Evolutionary conservation across 2,329 filamentous ascomycete species (phyloP).

Genomic region (Colletotrichum sp.): DNA sequence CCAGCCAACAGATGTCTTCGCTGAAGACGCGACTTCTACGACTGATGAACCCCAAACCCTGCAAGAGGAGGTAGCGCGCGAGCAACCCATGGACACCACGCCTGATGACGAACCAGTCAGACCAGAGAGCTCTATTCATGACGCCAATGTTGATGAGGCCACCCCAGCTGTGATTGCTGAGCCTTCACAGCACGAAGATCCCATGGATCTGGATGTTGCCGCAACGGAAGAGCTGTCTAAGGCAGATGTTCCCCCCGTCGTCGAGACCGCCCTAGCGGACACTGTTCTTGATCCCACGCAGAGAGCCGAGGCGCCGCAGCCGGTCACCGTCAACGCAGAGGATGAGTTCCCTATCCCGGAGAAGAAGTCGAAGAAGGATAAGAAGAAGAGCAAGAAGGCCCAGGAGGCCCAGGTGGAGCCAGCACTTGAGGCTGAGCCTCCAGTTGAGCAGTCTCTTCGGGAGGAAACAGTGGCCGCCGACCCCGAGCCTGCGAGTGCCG

Average conservation of each 20-base stretch:
- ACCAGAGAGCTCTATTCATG: background rate
- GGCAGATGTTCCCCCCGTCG: background rate
- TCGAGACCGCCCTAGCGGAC: background rate
- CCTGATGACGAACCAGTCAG: background rate
- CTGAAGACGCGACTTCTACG: background rate
- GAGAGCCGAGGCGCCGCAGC: background rate
- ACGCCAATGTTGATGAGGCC: background rate
- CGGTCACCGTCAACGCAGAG: background rate
- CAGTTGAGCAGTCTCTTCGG: background rate
- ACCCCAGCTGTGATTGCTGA: background rate
- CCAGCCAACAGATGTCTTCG: background rate
- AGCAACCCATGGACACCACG: background rate
- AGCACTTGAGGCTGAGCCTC: background rate
- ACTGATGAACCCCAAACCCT: background rate
- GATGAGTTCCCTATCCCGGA: background rate
- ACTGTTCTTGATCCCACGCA: background rate
- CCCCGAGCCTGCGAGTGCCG: background rate
- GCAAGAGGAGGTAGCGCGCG: background rate
- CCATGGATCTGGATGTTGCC: background rate
- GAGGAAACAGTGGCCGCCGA: background rate
- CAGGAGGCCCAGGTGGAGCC: background rate
- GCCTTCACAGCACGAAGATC: background rate
- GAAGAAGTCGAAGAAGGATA: background rate
- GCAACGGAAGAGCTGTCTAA: background rate
- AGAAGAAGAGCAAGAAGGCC: slow-evolving; percentile 17